phyloP scores from a whole-genome alignment of 1,139 yeast genomes.

The Saccharomyces uvarum region DNA sequence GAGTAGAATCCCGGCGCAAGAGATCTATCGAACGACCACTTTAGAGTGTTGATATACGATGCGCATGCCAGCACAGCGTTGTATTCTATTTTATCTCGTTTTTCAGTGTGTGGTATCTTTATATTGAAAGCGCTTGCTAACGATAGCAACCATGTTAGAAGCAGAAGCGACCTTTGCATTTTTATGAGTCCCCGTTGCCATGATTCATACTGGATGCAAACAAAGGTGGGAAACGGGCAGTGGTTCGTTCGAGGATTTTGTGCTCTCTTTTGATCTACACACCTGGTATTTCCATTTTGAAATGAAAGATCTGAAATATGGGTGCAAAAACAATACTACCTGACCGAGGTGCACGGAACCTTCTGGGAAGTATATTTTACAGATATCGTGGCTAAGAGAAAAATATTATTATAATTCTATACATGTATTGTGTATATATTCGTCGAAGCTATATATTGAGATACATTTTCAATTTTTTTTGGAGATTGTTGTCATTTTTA shows the following conservation, averaged over 20 bases:
- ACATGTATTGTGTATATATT: neutral
- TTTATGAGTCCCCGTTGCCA: neutral
- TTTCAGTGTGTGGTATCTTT: neutral
- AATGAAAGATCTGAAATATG: neutral
- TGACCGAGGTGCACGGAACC: neutral
- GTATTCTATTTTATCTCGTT: neutral
- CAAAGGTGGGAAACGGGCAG: neutral
- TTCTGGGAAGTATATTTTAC: neutral
- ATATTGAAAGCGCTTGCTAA: neutral
- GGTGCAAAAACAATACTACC: neutral
- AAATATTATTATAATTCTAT: neutral
- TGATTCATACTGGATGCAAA: neutral
- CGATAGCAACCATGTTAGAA: neutral
- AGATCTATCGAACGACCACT: neutral
- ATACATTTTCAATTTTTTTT: neutral
- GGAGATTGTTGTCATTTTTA: neutral
- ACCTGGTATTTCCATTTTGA: neutral
- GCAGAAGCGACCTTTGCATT: neutral
- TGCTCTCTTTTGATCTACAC: neutral
- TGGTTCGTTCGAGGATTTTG: neutral
- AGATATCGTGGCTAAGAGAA: neutral
- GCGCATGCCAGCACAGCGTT: constrained; percentile 6
- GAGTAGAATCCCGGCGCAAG: neutral
- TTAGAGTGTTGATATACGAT: neutral
- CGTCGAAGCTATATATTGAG: neutral